A percentile compares a stretch with the other conserved stretches of the same genome.
These are phyloP conservation scores for Hygrophila difformis DNA, from an alignment of 257 asterid genomes.

Conservation along the genomic window DNA sequence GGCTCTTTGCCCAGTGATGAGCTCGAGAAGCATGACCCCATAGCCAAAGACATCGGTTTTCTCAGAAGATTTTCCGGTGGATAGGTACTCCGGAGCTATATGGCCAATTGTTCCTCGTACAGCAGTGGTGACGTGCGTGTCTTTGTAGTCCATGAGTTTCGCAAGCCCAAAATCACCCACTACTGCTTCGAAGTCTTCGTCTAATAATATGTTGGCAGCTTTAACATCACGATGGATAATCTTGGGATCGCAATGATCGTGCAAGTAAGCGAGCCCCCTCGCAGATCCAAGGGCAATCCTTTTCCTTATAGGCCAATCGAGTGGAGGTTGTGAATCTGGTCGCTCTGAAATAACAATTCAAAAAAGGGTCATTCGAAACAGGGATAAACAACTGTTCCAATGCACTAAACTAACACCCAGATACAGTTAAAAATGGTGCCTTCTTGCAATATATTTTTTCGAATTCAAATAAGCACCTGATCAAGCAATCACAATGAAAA, in stretches of 20 bases:
- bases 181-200: slow-evolving; percentile 91
- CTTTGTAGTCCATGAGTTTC: slow-evolving; percentile 92
- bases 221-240: slow-evolving; percentile 89
- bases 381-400: too few relatives aligned
- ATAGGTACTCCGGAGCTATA: slow-evolving; percentile 76
- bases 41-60: slow-evolving; percentile 88
- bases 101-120: slow-evolving; percentile 87
- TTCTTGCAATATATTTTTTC: too few relatives aligned
- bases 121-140: slow-evolving; percentile 87
- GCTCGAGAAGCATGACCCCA: slow-evolving; percentile 96
- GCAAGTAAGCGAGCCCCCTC: slow-evolving; percentile 88
- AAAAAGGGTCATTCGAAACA: slow-evolving; percentile 3
- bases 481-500: too few relatives aligned
- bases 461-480: too few relatives aligned
- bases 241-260: slow-evolving; percentile 85
- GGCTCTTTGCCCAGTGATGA: slow-evolving; percentile 87
- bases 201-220: slow-evolving; percentile 80
- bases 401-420: too few relatives aligned
- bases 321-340: slow-evolving; percentile 55
- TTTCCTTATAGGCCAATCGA: slow-evolving; percentile 75
- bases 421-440: too few relatives aligned
- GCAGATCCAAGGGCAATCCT: slow-evolving; percentile 81
- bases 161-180: slow-evolving; percentile 95
- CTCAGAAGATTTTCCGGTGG: slow-evolving; percentile 79
- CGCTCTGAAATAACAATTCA: slow-evolving; percentile 39